phyloP scores from a whole-genome alignment of 768 basidiomycete species.

The Xerocomellus intermedius region DNA sequence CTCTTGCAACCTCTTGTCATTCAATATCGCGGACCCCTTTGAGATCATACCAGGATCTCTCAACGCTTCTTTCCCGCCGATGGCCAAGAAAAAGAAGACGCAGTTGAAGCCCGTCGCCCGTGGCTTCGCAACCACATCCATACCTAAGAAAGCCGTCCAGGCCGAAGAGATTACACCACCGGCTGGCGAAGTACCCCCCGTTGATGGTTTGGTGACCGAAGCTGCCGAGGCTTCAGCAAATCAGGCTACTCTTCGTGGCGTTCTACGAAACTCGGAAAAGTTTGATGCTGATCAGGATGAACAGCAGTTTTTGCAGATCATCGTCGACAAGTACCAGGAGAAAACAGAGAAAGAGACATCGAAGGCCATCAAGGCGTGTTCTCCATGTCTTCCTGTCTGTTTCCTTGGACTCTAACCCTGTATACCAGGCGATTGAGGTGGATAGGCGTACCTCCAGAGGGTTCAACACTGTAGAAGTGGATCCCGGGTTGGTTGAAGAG shows the following conservation, averaged over 20 bases:
- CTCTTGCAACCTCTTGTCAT: too few species aligned
- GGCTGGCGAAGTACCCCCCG: conserved; percentile 3
- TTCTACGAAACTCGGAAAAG: conserved; percentile 23
- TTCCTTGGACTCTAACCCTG: not conserved
- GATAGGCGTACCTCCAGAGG: conserved; percentile 73
- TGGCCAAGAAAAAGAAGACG: conserved; percentile 87
- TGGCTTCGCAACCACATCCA: conserved; percentile 79
- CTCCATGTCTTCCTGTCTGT: not conserved
- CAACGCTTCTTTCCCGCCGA: conserved; percentile 23
- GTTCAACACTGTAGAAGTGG: conserved; percentile 61
- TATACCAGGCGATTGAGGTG: conserved; percentile 62
- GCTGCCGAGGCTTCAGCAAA: conserved; percentile 3
- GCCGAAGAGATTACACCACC: conserved; percentile 25
- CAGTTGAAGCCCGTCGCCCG: conserved; percentile 72
- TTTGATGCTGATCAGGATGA: conserved; percentile 41
- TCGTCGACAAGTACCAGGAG: conserved; percentile 84
- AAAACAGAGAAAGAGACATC: conserved; percentile 84
- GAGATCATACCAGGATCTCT: not conserved
- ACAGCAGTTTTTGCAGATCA: conserved; percentile 59
- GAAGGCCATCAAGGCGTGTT: conserved; percentile 63
- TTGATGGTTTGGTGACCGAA: conserved; percentile 6
- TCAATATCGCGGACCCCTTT: not conserved
- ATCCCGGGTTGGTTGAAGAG: conserved; percentile 53
- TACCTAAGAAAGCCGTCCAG: conserved; percentile 67
- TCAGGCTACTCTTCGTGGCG: not conserved